Base-by-base conservation (phyloP, 371 early-diverging fungal genomes). In the Actinomortierella wolfii region DNA sequence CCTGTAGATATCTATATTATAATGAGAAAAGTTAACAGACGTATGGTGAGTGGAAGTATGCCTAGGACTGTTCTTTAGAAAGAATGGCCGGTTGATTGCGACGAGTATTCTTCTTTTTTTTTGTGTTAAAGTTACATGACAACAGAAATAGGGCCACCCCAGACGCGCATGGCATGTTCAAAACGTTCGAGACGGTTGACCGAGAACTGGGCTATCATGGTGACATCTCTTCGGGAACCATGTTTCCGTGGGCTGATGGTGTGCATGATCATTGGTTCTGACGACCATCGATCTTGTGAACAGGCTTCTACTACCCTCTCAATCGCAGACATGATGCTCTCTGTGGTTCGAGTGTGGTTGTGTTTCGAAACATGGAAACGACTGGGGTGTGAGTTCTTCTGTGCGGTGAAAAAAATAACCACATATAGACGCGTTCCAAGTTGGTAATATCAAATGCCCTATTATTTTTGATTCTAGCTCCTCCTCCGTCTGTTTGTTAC, bases 181-280 rank as follows among this genome's bases (percentile, higher is more conserved):
- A 88, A 88, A 13, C 77, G 65, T 14, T 77, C 75, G 17, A 88
- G 66, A 39, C 86, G 78, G 61, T 86, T 85, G 25, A 83, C 83
- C 15, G 86, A 82, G 51, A 85, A 86, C 57, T 88, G 88, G 3
- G 83, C 78, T 20, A 88, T 71, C 59, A 88, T 65, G 0, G 85
- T 78, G 8, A 85, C 77, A 57, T 81, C 83, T 18, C 58, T 45
- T 23, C 60, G 46, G 23, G 59, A 23, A 41, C 59, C 56, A 5
- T 43, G 9, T 13, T 45, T 48, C 26, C 64, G 62, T 5, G 71
- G 51, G 20, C 47, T 28, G 18, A 69, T 29, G 9, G 70, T 70
- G 48, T 70, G 70, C 9, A 64, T 42, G 15, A 70, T 61, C 1
- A 48, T 52, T 6, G 70, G 58, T 21, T 57, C 56, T 7, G 42